Evolutionary conservation across 495 filamentous ascomycete species (phyloP).

Genomic region (Opeltia flavorubescens): DNA sequence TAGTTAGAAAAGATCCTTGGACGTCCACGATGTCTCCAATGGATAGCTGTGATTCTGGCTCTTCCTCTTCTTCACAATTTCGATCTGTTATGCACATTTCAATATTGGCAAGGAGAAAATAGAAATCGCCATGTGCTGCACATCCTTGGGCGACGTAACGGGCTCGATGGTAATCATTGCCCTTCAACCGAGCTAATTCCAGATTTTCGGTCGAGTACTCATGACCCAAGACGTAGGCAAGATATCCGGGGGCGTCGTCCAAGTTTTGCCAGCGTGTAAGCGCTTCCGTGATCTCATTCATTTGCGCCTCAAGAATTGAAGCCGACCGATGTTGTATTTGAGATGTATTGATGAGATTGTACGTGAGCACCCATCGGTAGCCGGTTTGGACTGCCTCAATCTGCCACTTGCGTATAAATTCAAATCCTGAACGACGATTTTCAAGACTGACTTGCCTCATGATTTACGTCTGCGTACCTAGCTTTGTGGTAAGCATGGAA

Average conservation of each 20-base stretch:
- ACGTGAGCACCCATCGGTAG: conserved; percentile 37
- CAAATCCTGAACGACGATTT: no score
- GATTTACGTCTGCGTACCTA: conserved; percentile 27
- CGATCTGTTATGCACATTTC: no score
- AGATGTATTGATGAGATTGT: conserved; percentile 33
- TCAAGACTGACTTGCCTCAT: conserved; percentile 38
- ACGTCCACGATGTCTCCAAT: no score
- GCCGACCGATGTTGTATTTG: conserved; percentile 3
- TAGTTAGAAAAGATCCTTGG: no score
- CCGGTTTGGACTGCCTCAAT: conserved; percentile 28
- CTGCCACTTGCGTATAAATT: no score
- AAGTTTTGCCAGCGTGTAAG: conserved; percentile 14
- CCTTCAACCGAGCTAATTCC: conserved; percentile 25
- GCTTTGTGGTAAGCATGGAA: not conserved
- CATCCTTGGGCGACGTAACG: conserved; percentile 21
- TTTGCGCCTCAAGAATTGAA: conserved; percentile 7
- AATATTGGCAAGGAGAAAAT: conserved; percentile 6
- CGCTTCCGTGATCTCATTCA: conserved; percentile 13
- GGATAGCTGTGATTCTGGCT: no score
- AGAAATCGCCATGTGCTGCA: not conserved
- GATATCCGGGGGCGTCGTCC: not conserved
- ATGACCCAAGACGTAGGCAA: conserved; percentile 31
- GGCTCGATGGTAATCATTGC: conserved; percentile 20
- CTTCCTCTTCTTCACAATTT: no score
- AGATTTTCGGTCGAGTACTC: conserved; percentile 33